Conservation (phyloP, 2,329 filamentous ascomycete species). For the Ophiostoma tasmaniense region DNA sequence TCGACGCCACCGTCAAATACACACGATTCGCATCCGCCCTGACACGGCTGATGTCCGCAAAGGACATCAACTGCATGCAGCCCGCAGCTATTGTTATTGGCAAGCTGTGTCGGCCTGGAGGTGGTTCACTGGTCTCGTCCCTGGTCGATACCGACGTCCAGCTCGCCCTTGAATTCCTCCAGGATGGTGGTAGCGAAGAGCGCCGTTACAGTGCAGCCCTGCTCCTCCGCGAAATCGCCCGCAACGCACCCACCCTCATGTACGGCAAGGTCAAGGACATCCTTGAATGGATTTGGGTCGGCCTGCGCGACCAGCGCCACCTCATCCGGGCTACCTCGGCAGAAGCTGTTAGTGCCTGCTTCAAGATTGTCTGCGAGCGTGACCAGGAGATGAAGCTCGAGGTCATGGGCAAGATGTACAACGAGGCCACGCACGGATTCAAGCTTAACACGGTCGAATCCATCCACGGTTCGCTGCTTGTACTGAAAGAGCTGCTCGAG, state of each 20-base stretch:
- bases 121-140: conserved; percentile 88
- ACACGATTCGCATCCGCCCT: conserved; percentile 90
- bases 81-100: conserved; percentile 83
- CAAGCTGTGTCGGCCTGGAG: conserved; percentile 82
- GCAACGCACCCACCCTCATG: conserved; percentile 89
- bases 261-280: conserved; percentile 94
- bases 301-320: conserved; percentile 78
- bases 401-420: conserved; percentile 87
- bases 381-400: conserved; percentile 78
- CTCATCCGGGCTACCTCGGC: conserved; percentile 87
- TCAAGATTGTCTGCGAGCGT: conserved; percentile 89
- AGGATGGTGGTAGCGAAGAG: conserved; percentile 89
- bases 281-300: conserved; percentile 93
- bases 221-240: conserved; percentile 79
- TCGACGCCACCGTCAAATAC: conserved; percentile 87
- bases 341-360: conserved; percentile 88
- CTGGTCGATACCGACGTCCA: conserved; percentile 96
- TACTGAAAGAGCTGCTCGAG: conserved; percentile 83
- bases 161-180: conserved; percentile 91
- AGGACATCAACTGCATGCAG: conserved; percentile 84
- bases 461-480: conserved; percentile 87
- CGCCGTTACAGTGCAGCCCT: conserved; percentile 88
- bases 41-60: conserved; percentile 77
- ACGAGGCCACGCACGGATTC: conserved; percentile 73
- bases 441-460: conserved; percentile 74